Evolutionary conservation across 257 asterid species (phyloP).

Genomic region (Fraxinus anomala): DNA sequence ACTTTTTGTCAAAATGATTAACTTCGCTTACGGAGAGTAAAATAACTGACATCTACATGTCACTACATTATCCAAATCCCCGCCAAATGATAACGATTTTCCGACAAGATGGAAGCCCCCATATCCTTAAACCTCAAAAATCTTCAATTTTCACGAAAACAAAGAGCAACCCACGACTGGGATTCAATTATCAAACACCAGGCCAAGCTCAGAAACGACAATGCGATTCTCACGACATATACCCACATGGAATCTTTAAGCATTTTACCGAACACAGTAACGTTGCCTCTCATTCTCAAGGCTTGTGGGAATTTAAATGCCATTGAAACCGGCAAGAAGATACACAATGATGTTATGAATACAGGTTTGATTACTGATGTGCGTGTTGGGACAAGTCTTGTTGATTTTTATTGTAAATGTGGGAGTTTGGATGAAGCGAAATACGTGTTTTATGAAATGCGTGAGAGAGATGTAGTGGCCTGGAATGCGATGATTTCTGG

Average conservation of each 20-base stretch:
- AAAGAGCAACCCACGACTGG: conserved; percentile 25
- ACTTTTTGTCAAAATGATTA: too few relatives aligned
- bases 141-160: neutral
- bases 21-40: too few relatives aligned
- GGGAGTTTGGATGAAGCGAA: conserved; percentile 25
- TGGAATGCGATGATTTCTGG: conserved; percentile 43
- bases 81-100: conserved; percentile 1
- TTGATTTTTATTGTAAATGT: conserved; percentile 31
- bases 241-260: conserved; percentile 33
- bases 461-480: conserved; percentile 26
- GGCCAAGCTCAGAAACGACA: conserved; percentile 31
- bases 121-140: conserved; percentile 19
- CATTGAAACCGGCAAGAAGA: conserved; percentile 31
- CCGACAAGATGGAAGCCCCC: conserved; percentile 25
- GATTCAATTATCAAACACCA: conserved; percentile 27
- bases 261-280: conserved; percentile 21
- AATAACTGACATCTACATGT: neutral
- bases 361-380: conserved; percentile 27
- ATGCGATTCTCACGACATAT: conserved; percentile 29
- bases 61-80: neutral
- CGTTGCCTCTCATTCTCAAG: conserved; percentile 38
- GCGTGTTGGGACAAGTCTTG: conserved; percentile 31
- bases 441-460: conserved; percentile 29
- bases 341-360: conserved; percentile 15
- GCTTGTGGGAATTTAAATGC: conserved; percentile 34